phyloP scores from a whole-genome alignment of 805 yeast species.

The Tetrapisispora phaffii region DNA sequence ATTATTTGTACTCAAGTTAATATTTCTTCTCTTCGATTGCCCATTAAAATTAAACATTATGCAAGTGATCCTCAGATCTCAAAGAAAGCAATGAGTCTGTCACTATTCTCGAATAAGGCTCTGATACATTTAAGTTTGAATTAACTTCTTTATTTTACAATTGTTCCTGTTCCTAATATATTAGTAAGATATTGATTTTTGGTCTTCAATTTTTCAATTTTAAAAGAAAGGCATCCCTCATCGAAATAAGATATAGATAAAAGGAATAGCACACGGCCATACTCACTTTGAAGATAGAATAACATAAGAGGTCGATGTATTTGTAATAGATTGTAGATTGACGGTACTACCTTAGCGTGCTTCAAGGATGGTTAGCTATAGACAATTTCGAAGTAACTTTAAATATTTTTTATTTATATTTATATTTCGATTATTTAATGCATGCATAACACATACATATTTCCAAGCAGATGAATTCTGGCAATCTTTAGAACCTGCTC shows the following conservation, averaged over 20 bases:
- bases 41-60: constrained; percentile 53
- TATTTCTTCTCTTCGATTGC: constrained; percentile 45
- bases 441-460: constrained; percentile 56
- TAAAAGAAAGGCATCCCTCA: neutral
- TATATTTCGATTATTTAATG: constrained; percentile 46
- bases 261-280: too few relatives aligned
- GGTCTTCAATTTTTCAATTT: neutral
- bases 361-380: neutral
- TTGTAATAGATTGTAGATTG: too few relatives aligned
- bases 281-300: too few relatives aligned
- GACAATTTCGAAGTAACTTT: neutral
- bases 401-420: neutral
- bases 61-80: too few relatives aligned
- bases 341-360: too few relatives aligned
- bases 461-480: constrained; percentile 96
- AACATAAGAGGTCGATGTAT: too few relatives aligned
- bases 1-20: constrained; percentile 47
- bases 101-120: too few relatives aligned
- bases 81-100: too few relatives aligned
- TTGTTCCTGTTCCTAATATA: too few relatives aligned
- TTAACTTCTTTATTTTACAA: too few relatives aligned
- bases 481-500: constrained; percentile 92
- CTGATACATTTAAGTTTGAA: too few relatives aligned
- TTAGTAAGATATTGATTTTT: too few relatives aligned
- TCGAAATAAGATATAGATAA: neutral